Base-by-base conservation (phyloP, 148 eudicot genomes). In the Fagopyrum tataricum region DNA sequence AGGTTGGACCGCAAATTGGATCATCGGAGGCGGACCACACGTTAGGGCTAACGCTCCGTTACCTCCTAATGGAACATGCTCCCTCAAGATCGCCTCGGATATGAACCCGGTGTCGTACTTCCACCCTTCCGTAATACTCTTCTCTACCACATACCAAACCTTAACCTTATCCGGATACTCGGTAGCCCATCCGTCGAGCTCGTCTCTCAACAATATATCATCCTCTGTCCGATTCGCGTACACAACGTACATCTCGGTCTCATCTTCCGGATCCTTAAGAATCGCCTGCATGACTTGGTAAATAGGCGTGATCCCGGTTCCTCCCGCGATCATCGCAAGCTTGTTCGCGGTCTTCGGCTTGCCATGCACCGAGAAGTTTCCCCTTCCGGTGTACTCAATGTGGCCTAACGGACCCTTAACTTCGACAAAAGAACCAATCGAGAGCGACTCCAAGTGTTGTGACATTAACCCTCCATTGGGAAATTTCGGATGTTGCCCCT, bases 21-120 rank as follows among this genome's bases (percentile, higher is more conserved):
- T 85, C 98, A 94, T 94, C 12, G 93, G 88, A 58, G 97, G 97
- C 5, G 98, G 97, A 17, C 98, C 98, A 71, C 98, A 94, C 5
- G 93, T 88, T 71, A 94, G 75, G 0, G 93, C 97, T 79, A 94
- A 67, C 1, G 86, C 83, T 10, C 82, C 81, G 0, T 81, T 80
- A 2, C 90, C 73, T 7, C 80, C 76, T 12, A 72, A 81, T 4
- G 98, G 97, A 68, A 94, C 77, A 67, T 91, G 96, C 40, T 87
- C 93, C 72, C 90, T 81, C 40, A 94, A 47, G 4, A 91, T 76
- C 15, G 47, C 69, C 79, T 94, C 98, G 6, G 82, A 84, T 3
- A 91, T 59, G 18, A 53, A 76, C 41, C 98, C 98, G 24, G 76
- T 61, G 70, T 89, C 88, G 40, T 85, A 94, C 73, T 81, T 76